Conservation (phyloP, 192 early-diverging fungal genomes). For the Backusella psychrophila region DNA sequence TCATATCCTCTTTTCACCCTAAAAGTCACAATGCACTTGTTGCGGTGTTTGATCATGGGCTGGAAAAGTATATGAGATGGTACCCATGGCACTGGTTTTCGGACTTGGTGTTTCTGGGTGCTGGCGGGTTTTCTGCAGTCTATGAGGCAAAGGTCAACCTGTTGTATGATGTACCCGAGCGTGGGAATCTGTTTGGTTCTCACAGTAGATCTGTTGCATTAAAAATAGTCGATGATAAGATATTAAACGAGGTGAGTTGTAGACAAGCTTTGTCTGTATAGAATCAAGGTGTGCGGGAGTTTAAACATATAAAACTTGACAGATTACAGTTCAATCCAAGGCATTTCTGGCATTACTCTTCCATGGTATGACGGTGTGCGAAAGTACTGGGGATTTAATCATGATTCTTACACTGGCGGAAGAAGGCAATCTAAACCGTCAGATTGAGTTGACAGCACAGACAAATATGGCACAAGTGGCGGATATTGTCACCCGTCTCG, state of each 20-base stretch:
- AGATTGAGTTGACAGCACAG: slow-evolving; percentile 18
- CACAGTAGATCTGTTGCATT: slow-evolving; percentile 15
- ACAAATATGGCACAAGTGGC: slow-evolving; percentile 12
- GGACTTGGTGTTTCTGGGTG: slow-evolving; percentile 26
- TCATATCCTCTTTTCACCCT: slow-evolving; percentile 23
- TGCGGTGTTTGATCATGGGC: slow-evolving; percentile 21
- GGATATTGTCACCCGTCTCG: slow-evolving; percentile 25
- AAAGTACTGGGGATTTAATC: slow-evolving; percentile 31
- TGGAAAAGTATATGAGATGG: slow-evolving; percentile 30
- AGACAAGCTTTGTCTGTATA: too few species aligned
- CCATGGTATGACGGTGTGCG: slow-evolving; percentile 30
- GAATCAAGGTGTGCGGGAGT: too few species aligned
- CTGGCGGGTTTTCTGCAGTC: slow-evolving; percentile 28
- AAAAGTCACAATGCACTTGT: slow-evolving; percentile 12
- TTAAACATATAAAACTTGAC: background rate
- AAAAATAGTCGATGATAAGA: slow-evolving; percentile 33
- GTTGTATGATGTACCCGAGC: slow-evolving; percentile 14
- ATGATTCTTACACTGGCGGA: slow-evolving; percentile 31
- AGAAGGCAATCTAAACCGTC: slow-evolving; percentile 23
- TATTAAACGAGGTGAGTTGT: slow-evolving; percentile 25
- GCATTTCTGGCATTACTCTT: slow-evolving; percentile 32
- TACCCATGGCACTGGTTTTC: slow-evolving; percentile 30
- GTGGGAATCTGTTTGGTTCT: slow-evolving; percentile 1
- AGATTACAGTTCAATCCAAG: slow-evolving; percentile 32
- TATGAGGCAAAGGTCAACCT: slow-evolving; percentile 25